Evolutionary conservation across 768 basidiomycete species (phyloP), one percentile per base, ranked within the genome.

Genomic region (Termitomyces sp.): DNA sequence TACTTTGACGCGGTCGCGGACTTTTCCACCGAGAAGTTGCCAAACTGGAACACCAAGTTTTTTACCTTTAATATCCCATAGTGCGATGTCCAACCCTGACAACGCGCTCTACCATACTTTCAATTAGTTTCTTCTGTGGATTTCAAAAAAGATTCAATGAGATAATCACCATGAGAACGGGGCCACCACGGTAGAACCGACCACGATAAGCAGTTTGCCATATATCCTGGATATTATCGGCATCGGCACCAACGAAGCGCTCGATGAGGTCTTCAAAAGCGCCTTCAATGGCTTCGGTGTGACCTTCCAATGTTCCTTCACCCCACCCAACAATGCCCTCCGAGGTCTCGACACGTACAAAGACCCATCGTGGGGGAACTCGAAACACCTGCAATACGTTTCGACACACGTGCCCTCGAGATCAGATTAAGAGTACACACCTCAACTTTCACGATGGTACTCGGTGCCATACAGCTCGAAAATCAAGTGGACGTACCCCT

Each of bases 11-110:
- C 75, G 72, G 63, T 86, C 80, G 50, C 87, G 78, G 33, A 88
- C 84, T 66, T 83, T 84, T 5, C 87, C 88, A 8, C 87, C 88
- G 6, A 88, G 76, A 0, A 90, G 73, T 68, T 86, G 79, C 78
- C 81, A 87, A 1, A 87, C 71, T 0, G 79, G 80, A 10, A 79
- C 87, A 35, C 85, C 85, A 2, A 88, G 77, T 35, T 82, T 84
- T 71, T 87, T 88, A n/a, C 88, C 88, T 62, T 88, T 88, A 70
- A 90, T 86, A 64, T 89, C 88, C 88, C 88, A 79, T 1, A 90
- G 72, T 0, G 86, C 85, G 57, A 89, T 88, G 67, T 88, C 85
- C 32, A 88, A 68, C 0, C 85, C 84, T 2, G 82, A 80, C 10
- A 82, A 68, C 9, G 79, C 82, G 30, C 78, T 82, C 79, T 81